A percentile compares a stretch with the other conserved stretches of the same genome.
phyloP scores from a whole-genome alignment of 345 rosid genomes.

The Noccaea caerulescens region DNA sequence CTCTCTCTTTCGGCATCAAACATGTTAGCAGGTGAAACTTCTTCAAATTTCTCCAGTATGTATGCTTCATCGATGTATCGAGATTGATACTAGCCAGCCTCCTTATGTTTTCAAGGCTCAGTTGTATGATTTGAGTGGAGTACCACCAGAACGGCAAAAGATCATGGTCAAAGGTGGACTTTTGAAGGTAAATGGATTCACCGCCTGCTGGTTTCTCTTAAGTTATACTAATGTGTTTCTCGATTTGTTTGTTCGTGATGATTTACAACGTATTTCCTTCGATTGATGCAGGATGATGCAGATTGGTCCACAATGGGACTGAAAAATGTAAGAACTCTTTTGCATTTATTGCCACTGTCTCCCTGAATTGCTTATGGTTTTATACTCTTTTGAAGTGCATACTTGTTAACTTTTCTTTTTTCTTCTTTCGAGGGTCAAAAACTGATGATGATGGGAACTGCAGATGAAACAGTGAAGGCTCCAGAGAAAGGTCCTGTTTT shows the following conservation, averaged over 20 bases:
- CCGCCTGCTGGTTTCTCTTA: neutral
- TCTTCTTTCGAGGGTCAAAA: slow-evolving; percentile 70
- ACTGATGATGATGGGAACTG: slow-evolving; percentile 99
- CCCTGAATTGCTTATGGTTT: neutral
- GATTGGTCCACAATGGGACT: slow-evolving; percentile 85
- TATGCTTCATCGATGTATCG: slow-evolving; percentile 43
- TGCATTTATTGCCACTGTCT: neutral
- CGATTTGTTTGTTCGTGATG: slow-evolving; percentile 17
- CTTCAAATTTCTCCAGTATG: neutral
- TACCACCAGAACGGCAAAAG: slow-evolving; percentile 95
- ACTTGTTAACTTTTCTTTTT: neutral
- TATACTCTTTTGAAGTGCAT: neutral
- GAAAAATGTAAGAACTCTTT: slow-evolving; percentile 55
- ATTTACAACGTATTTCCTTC: neutral
- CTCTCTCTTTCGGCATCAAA: slow-evolving; percentile 1
- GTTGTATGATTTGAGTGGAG: slow-evolving; percentile 84
- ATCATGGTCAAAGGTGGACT: slow-evolving; percentile 95
- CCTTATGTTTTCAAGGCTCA: slow-evolving; percentile 87
- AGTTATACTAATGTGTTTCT: slow-evolving; percentile 2
- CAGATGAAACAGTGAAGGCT: slow-evolving; percentile 91
- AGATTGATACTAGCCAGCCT: slow-evolving; percentile 76
- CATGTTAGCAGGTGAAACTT: slow-evolving; percentile 32
- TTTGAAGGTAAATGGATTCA: slow-evolving; percentile 58
- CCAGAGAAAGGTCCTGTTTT: slow-evolving; percentile 89
- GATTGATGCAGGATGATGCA: slow-evolving; percentile 75